phyloP scores from a whole-genome alignment of 164 flowering plant genomes.

The Paratinospora sagittata region DNA sequence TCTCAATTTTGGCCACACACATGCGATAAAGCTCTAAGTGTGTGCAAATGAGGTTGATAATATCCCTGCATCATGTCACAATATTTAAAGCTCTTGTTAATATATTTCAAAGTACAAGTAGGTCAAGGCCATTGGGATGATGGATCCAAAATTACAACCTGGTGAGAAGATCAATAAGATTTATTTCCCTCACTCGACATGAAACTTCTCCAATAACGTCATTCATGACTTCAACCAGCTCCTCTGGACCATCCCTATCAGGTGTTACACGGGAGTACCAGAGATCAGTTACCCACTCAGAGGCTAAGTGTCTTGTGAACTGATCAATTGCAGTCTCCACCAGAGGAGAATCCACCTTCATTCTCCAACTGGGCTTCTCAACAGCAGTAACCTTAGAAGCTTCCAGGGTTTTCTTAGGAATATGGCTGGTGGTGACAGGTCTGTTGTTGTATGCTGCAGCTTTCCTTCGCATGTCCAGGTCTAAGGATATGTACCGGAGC shows the following conservation, averaged over 20 bases:
- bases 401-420: constrained; percentile 37
- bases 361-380: constrained; percentile 64
- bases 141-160: constrained; percentile 41
- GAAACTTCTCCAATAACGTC: constrained; percentile 84
- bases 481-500: constrained; percentile 75
- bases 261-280: constrained; percentile 94
- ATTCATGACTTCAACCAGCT: constrained; percentile 71
- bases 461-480: constrained; percentile 70
- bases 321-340: constrained; percentile 94
- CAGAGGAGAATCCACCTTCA: constrained; percentile 80
- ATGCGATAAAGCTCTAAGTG: constrained; percentile 81
- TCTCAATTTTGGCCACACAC: constrained; percentile 56
- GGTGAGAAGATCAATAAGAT: constrained; percentile 85
- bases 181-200: constrained; percentile 67
- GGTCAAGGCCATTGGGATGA: constrained; percentile 1
- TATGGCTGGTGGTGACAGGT: constrained; percentile 24
- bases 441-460: constrained; percentile 53
- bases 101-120: constrained; percentile 6
- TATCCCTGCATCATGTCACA: constrained; percentile 60
- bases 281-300: constrained; percentile 93
- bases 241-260: constrained; percentile 93
- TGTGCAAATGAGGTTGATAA: constrained; percentile 54
- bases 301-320: constrained; percentile 73
- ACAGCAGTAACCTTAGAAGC: constrained; percentile 23
- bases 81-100: constrained; percentile 11